Evolutionary conservation across 176 grass and related monocot species (phyloP).

Genomic region (Raddia guianensis): DNA sequence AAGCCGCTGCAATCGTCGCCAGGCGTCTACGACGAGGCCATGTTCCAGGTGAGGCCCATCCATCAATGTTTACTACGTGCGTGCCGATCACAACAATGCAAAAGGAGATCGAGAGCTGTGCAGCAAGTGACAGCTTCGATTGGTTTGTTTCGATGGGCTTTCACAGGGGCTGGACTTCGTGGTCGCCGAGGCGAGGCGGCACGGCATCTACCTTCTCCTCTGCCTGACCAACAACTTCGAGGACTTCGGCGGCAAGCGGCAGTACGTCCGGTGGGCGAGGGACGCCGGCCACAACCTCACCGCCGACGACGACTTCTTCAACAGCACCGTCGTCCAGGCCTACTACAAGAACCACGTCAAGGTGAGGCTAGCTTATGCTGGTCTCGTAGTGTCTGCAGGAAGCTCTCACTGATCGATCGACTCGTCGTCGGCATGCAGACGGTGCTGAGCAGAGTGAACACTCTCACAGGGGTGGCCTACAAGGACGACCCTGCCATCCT

Average conservation of each 20-base stretch:
- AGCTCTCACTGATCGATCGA: too few relatives aligned
- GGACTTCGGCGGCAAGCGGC: slow-evolving; percentile 70
- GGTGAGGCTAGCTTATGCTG: neutral
- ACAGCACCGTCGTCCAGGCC: slow-evolving; percentile 51
- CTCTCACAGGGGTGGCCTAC: slow-evolving; percentile 63
- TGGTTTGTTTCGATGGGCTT: neutral
- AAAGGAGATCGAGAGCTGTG: neutral
- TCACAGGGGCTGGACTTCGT: slow-evolving; percentile 78
- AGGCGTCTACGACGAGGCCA: slow-evolving; percentile 68
- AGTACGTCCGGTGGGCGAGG: slow-evolving; percentile 77
- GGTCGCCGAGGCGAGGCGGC: slow-evolving; percentile 60
- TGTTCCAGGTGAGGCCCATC: slow-evolving; percentile 53
- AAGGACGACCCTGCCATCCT: slow-evolving; percentile 78
- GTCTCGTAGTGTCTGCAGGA: neutral
- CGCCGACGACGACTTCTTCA: slow-evolving; percentile 75
- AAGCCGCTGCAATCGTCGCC: slow-evolving; percentile 59
- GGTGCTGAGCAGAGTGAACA: slow-evolving; percentile 73
- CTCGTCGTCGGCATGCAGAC: slow-evolving; percentile 32
- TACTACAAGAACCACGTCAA: slow-evolving; percentile 83
- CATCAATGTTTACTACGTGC: too few relatives aligned
- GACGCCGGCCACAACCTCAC: slow-evolving; percentile 36
- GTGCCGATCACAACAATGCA: neutral
- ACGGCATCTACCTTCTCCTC: slow-evolving; percentile 68
- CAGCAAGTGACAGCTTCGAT: neutral
- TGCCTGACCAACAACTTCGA: slow-evolving; percentile 78